Conservation (phyloP, 2,329 filamentous ascomycete species). For the Xylariaceae sp. region DNA sequence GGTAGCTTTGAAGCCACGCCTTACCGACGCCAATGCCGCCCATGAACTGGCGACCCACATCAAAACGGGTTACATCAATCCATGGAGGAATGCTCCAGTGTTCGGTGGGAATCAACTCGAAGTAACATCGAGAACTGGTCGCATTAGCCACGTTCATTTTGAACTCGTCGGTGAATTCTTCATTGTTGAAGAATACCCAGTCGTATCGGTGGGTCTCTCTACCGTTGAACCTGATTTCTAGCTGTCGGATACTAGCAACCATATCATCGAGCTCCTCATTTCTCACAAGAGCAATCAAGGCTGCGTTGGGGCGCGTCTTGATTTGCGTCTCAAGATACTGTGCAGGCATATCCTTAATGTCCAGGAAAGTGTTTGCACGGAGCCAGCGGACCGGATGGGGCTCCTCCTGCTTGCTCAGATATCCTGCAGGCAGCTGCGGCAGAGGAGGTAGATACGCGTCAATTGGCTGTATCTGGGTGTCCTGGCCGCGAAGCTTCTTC, state of each 20-base stretch:
- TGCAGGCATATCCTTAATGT: conserved; percentile 20
- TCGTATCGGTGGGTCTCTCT: conserved; percentile 76
- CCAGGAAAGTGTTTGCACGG: conserved; percentile 30
- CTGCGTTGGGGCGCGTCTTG: conserved; percentile 39
- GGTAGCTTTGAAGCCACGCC: conserved; percentile 66
- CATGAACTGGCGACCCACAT: conserved; percentile 64
- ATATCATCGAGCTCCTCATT: conserved; percentile 71
- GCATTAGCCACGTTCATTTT: conserved; percentile 67
- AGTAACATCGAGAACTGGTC: conserved; percentile 72
- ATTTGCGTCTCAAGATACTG: conserved; percentile 22
- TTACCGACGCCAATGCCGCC: conserved; percentile 69
- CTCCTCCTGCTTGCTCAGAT: conserved; percentile 3
- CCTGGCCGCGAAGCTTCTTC: conserved; percentile 9
- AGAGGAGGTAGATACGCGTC: conserved; percentile 32
- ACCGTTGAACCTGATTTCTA: conserved; percentile 77
- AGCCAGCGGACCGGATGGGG: conserved; percentile 33
- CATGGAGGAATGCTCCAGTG: conserved; percentile 76
- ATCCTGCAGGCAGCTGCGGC: conserved; percentile 20
- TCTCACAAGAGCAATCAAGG: conserved; percentile 68
- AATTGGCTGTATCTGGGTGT: too few relatives aligned
- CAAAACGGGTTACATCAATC: conserved; percentile 69
- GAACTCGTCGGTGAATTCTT: conserved; percentile 77
- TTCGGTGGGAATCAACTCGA: conserved; percentile 72
- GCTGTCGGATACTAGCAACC: conserved; percentile 69
- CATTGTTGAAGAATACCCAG: conserved; percentile 87